Percentiles rank a stretch among this genome's conserved stretches.
Conservation (phyloP, 192 early-diverging fungal species). For the Entophlyctis luteolus region DNA sequence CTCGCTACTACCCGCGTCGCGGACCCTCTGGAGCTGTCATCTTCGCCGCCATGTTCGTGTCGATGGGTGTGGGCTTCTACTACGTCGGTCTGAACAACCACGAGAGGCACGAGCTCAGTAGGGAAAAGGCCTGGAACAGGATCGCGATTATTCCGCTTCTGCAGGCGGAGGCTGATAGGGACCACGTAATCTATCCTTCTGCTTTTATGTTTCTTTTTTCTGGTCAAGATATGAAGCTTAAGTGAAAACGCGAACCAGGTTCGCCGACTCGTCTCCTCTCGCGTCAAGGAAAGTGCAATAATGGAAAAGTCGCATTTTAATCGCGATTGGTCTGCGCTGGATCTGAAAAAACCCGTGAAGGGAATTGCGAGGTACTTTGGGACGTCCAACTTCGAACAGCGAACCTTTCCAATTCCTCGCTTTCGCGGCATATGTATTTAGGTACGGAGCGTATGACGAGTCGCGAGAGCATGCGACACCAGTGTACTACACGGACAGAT, state of each 20-base stretch:
- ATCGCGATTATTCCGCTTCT: conserved; percentile 87
- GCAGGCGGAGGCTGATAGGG: conserved; percentile 90
- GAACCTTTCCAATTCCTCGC: too few species aligned
- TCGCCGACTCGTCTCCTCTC: conserved; percentile 67
- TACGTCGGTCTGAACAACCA: conserved; percentile 59
- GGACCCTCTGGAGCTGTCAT: conserved; percentile 90
- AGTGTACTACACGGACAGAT: conserved; percentile 86
- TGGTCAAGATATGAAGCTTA: too few species aligned
- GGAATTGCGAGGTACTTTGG: conserved; percentile 36
- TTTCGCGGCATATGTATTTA: too few species aligned
- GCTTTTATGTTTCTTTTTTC: too few species aligned
- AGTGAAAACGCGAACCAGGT: neutral
- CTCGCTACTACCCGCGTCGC: conserved; percentile 80
- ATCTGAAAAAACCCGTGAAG: conserved; percentile 45
- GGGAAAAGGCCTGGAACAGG: conserved; percentile 91
- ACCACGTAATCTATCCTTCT: too few species aligned
- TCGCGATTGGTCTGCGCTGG: conserved; percentile 35
- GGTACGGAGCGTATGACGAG: conserved; percentile 57
- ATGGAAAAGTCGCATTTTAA: conserved; percentile 50
- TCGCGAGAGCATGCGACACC: conserved; percentile 62
- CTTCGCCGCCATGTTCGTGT: conserved; percentile 65
- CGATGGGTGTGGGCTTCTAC: conserved; percentile 84
- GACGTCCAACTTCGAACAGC: neutral
- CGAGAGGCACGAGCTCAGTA: too few species aligned
- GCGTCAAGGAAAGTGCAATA: conserved; percentile 70